Percentiles rank a stretch among this genome's conserved stretches.
These are phyloP conservation scores for Lentinula lateritia DNA, from an alignment of 768 basidiomycete species.

Conservation along the genomic window DNA sequence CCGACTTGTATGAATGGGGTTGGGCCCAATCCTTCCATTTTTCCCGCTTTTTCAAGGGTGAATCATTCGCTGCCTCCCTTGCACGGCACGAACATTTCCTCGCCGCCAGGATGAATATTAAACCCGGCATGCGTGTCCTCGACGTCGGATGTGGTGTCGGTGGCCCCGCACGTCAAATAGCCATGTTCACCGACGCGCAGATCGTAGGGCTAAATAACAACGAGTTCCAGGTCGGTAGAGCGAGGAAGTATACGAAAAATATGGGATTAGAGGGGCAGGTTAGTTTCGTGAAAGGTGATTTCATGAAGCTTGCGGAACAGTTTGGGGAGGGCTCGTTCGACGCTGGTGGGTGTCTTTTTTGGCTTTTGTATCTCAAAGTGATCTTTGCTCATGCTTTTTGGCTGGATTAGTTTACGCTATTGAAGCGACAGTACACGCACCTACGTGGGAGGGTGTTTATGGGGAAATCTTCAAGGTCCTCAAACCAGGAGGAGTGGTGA, in stretches of 20 bases:
- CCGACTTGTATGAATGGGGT: constrained; percentile 91
- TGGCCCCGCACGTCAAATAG: constrained; percentile 94
- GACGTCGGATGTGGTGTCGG: constrained; percentile 99
- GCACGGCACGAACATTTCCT: constrained; percentile 99
- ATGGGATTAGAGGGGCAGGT: constrained; percentile 76
- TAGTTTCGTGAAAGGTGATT: constrained; percentile 87
- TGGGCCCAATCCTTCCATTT: constrained; percentile 94
- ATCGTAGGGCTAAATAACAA: constrained; percentile 95
- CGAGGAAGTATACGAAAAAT: constrained; percentile 71
- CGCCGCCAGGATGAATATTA: constrained; percentile 76
- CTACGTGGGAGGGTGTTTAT: constrained; percentile 93
- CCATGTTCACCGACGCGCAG: constrained; percentile 77
- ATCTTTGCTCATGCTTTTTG: constrained; percentile 5
- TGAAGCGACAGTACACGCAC: constrained; percentile 96
- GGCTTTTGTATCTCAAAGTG: neutral
- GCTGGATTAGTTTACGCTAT: constrained; percentile 80
- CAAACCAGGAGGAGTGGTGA: constrained; percentile 91
- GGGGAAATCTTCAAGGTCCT: constrained; percentile 88
- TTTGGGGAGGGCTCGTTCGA: constrained; percentile 94
- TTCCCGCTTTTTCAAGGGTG: constrained; percentile 94
- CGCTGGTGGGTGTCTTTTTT: constrained; percentile 58
- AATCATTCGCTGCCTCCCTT: constrained; percentile 64
- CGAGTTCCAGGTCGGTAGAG: constrained; percentile 89
- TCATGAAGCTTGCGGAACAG: constrained; percentile 88
- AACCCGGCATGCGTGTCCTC: constrained; percentile 90